Base-by-base conservation (phyloP, 2,329 filamentous ascomycete genomes). In the Trichoderma lentiforme region DNA sequence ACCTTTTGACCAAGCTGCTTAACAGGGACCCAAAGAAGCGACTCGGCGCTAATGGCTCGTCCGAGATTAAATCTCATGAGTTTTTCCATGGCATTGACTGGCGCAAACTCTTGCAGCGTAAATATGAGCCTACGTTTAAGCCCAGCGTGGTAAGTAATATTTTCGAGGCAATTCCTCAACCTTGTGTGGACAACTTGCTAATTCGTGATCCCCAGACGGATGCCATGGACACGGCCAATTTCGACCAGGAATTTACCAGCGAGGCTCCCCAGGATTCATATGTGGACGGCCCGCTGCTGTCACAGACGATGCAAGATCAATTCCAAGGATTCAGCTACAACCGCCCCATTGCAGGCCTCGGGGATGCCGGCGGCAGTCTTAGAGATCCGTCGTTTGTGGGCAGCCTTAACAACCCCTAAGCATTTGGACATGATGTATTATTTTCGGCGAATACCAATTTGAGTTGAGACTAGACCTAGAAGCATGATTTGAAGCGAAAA, bases 11-110 rank as follows among this genome's bases (percentile, higher is more conserved):
- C 24, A 94, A 93, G 81, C 88, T 99, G 39, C 88, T 99, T 67
- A 96, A 98, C 83, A 93, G 96, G 76, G 93, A 98, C 80, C 95
- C 96, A 4, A 91, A 94, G 75, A 91, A 95, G 81, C 90, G 96
- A 78, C 86, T 99, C 64, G 96, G 96, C 76, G 95, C 94, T 72
- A 96, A 95, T 77, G 96, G 96, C 74, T 95, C 96, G 4, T 93
- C 94, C 24, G 96, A 99, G 83, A 98, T 99, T 86, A 99, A 99
- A 85, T 94, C 95, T 28, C 96, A 99, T 81, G 95, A 95, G 71
- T 99, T 99, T 88, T 98, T 99, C 88, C 95, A 98, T 80, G 95
- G 93, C 81, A 98, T 99, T 77, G 96, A 99, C 82, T 99, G 96
- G 96, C 92, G 95, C 77, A 98, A 98, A 85, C 87, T 99, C 73